A percentile compares a stretch with the other conserved stretches of the same genome.
Conservation (phyloP, 2,329 filamentous ascomycete genomes). For the Colletotrichum siamense region DNA sequence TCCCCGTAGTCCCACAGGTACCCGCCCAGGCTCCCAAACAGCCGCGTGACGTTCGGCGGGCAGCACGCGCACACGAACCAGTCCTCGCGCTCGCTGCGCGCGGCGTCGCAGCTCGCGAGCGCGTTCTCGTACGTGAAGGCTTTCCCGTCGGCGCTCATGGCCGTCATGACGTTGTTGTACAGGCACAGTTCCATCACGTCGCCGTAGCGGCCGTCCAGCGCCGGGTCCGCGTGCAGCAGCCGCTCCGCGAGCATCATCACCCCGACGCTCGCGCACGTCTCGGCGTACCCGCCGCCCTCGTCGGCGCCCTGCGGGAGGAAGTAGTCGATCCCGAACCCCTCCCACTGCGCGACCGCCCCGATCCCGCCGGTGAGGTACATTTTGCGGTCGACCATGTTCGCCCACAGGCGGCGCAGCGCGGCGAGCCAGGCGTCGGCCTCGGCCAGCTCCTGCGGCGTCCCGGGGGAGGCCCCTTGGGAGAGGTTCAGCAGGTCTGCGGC, state of each 20-base stretch:
- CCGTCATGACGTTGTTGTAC: constrained; percentile 65
- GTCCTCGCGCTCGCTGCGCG: constrained; percentile 54
- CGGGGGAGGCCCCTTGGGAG: constrained; percentile 25
- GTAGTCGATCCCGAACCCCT: constrained; percentile 65
- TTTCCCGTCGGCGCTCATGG: constrained; percentile 60
- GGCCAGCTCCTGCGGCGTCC: constrained; percentile 25
- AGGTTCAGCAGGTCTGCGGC: constrained; percentile 59
- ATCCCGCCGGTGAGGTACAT: constrained; percentile 69
- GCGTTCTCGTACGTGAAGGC: constrained; percentile 69
- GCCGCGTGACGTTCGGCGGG: constrained; percentile 62
- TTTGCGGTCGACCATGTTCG: constrained; percentile 65
- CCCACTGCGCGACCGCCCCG: constrained; percentile 62
- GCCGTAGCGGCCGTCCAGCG: constrained; percentile 54
- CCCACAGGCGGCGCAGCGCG: constrained; percentile 57
- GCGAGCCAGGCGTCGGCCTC: constrained; percentile 34
- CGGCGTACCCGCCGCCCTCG: constrained; percentile 67
- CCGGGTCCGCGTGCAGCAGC: constrained; percentile 53
- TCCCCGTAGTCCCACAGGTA: constrained; percentile 57
- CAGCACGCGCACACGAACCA: constrained; percentile 69
- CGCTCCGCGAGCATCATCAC: constrained; percentile 66
- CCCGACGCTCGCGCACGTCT: constrained; percentile 66
- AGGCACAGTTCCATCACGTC: constrained; percentile 67
- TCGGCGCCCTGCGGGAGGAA: constrained; percentile 64
- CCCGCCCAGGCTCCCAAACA: constrained; percentile 61
- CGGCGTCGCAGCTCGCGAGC: constrained; percentile 56